phyloP scores from a whole-genome alignment of 805 yeast genomes.

The Hanseniaspora meyeri region DNA sequence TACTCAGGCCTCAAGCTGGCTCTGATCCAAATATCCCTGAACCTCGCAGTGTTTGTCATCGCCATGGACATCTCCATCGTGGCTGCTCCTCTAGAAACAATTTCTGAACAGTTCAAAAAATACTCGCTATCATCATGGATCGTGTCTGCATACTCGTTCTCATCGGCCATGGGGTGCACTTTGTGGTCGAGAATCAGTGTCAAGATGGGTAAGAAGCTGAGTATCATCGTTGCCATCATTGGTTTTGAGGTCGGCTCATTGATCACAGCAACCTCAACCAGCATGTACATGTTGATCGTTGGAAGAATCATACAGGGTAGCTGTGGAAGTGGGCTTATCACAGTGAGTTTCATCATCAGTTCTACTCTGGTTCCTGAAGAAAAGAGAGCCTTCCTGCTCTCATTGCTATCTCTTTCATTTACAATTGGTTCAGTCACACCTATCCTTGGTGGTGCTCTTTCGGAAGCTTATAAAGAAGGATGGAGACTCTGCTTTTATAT shows the following conservation, averaged over 20 bases:
- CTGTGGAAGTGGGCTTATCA: slow-evolving; percentile 59
- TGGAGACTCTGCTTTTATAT: slow-evolving; percentile 73
- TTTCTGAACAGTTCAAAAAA: slow-evolving; percentile 38
- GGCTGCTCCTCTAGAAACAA: slow-evolving; percentile 37
- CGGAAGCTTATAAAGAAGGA: slow-evolving; percentile 39
- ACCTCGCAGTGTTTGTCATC: slow-evolving; percentile 24
- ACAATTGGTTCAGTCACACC: slow-evolving; percentile 11
- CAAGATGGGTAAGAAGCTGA: slow-evolving; percentile 44
- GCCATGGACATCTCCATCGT: slow-evolving; percentile 54
- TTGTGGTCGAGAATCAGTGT: slow-evolving; percentile 49
- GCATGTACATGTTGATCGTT: slow-evolving; percentile 52
- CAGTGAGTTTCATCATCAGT: slow-evolving; percentile 43
- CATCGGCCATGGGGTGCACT: slow-evolving; percentile 42
- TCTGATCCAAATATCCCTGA: slow-evolving; percentile 17
- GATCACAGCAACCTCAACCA: slow-evolving; percentile 40
- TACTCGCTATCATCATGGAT: slow-evolving; percentile 50
- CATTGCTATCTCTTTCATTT: slow-evolving; percentile 17
- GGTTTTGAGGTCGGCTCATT: slow-evolving; percentile 54
- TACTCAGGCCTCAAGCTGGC: slow-evolving; percentile 12
- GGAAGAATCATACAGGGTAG: slow-evolving; percentile 61
- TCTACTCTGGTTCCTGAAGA: slow-evolving; percentile 26
- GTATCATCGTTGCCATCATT: slow-evolving; percentile 36
- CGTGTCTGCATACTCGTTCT: slow-evolving; percentile 41
- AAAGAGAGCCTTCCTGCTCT: slow-evolving; percentile 21
- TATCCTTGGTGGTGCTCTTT: slow-evolving; percentile 52